These are phyloP conservation scores for Boletus sp. DNA, from an alignment of 1,284 basidiomycete species.

Conservation along the genomic window DNA sequence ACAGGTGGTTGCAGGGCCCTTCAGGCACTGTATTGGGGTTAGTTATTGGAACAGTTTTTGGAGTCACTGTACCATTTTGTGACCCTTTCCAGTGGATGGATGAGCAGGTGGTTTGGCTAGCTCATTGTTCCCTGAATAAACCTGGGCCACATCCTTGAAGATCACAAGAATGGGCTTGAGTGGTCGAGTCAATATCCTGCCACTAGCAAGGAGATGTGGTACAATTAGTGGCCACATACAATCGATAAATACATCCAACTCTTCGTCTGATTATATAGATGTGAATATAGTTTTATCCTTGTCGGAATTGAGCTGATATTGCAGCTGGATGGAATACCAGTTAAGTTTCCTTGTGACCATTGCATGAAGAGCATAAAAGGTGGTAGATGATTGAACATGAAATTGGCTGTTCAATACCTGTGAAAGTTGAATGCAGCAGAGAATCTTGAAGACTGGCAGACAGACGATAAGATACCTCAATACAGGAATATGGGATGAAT, in stretches of 20 bases:
- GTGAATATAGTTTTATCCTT: neutral
- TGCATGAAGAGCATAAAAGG: neutral
- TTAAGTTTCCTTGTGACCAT: neutral
- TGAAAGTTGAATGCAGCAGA: neutral
- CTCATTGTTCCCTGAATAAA: neutral
- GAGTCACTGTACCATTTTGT: neutral
- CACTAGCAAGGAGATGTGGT: neutral
- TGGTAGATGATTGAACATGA: neutral
- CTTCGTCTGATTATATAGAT: neutral
- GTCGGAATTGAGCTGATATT: neutral
- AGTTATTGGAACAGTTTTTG: too few species aligned
- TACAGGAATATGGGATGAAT: neutral
- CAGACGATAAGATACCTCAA: neutral
- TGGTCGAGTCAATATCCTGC: neutral
- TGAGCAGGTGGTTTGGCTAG: neutral
- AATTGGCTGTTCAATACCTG: neutral
- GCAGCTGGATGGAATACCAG: neutral
- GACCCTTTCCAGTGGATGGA: neutral
- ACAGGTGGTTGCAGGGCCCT: too few species aligned
- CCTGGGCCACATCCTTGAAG: neutral
- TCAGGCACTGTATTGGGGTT: too few species aligned
- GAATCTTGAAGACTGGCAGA: neutral
- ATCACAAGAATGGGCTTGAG: neutral
- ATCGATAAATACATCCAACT: neutral
- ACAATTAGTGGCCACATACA: neutral